Evolutionary conservation across 73 alveolate species (phyloP).

Genomic region (Blepharisma japonicum): DNA sequence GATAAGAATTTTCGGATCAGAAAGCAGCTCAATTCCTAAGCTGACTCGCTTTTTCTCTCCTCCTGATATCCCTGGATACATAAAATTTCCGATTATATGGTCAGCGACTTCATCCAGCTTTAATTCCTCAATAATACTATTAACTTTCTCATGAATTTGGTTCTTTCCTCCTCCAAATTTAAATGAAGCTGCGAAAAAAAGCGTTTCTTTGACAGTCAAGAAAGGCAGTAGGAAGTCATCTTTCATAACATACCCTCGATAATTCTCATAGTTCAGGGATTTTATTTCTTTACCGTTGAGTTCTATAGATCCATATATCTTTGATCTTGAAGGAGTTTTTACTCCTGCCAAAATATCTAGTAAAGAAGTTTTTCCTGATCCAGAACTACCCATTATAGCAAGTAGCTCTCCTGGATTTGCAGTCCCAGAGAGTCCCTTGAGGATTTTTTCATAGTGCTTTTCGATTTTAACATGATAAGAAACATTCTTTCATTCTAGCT

Average conservation of each 20-base stretch:
- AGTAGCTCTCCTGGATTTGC: slow-evolving; percentile 40
- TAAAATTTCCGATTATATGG: slow-evolving; percentile 30
- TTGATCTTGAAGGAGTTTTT: background rate
- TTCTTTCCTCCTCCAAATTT: background rate
- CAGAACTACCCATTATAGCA: slow-evolving; percentile 52
- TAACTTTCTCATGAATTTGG: background rate
- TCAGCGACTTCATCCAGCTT: background rate
- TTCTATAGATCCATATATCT: background rate
- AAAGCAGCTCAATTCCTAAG: slow-evolving; percentile 39
- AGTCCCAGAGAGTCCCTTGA: slow-evolving; percentile 12
- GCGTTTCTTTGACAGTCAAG: slow-evolving; percentile 39
- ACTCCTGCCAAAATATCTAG: slow-evolving; percentile 33
- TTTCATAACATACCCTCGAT: slow-evolving; percentile 32
- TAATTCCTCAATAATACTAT: slow-evolving; percentile 26
- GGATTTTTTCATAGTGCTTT: background rate
- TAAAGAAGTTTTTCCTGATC: slow-evolving; percentile 46
- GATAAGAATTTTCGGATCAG: slow-evolving; percentile 38
- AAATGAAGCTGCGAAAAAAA: slow-evolving; percentile 39
- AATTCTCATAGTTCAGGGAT: background rate
- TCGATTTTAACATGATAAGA: background rate
- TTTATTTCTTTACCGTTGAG: background rate
- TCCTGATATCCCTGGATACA: slow-evolving; percentile 41
- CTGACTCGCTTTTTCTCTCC: slow-evolving; percentile 50
- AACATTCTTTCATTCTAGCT: background rate
- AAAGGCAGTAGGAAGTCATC: slow-evolving; percentile 19